Evolutionary conservation across 306 rosid genomes (phyloP), one percentile per base, ranked within the genome.

Genomic region (Castanea mollissima): DNA sequence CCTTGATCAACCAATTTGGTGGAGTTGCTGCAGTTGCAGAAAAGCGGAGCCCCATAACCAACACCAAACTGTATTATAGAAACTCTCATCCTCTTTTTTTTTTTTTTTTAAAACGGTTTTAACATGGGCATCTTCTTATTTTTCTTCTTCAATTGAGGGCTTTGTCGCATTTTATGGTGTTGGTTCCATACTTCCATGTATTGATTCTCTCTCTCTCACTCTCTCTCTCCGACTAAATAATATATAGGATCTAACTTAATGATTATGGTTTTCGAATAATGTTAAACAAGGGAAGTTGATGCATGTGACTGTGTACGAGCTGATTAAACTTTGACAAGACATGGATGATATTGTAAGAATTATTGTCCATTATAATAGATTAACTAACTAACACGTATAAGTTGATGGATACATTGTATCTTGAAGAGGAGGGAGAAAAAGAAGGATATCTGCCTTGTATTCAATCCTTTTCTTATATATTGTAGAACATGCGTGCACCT

Each of bases 241-340:
- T 79, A 34, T 18, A 69, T 69, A 79, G 84, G 85, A 85, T 85
- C 91, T 75, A 74, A 81, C 84, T 89, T 81, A 82, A 89, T 87
- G 87, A 85, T 87, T 83, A 85, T 83, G 76, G 77, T 81, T 29
- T 85, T 77, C 69, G 68, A 76, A 77, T 65, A 44, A 77, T 74
- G 71, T 78, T 58, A 41, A 77, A 85, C 83, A 85, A 79, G 20
- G 63, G 80, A 74, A 58, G 90, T 79, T 51, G 80, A 76, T 85
- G 85, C 89, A 86, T 90, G 92, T 88, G 92, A 75, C 75, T 71
- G 5, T 83, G 85, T 70, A 38, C 86, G 60, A 73, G 83, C 70
- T 74, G 65, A 73, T 52, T 52, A 55, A 83, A 78, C 56, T 23
- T 65, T 31, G 14, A 78, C 75, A 25, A 55, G 62, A 83, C 25